These are phyloP conservation scores for Ceratobasidium sp. DNA, from an alignment of 1,284 basidiomycete genomes.

Conservation along the genomic window DNA sequence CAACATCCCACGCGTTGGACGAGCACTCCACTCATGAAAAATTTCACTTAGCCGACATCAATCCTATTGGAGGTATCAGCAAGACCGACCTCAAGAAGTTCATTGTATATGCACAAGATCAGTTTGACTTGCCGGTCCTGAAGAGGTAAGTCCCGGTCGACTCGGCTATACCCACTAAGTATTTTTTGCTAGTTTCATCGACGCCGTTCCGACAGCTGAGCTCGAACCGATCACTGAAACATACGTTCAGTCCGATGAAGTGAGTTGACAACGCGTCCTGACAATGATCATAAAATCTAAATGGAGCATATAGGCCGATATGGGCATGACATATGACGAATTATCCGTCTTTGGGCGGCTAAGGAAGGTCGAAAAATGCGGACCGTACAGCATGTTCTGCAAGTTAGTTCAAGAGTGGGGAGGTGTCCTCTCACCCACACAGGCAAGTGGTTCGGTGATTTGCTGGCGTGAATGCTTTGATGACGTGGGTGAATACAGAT, in stretches of 20 bases:
- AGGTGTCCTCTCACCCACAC: conserved; percentile 59
- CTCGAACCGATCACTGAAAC: conserved; percentile 93
- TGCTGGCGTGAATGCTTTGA: conserved; percentile 17
- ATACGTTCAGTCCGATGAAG: conserved; percentile 96
- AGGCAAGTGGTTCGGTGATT: conserved; percentile 58
- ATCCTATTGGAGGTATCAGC: conserved; percentile 97
- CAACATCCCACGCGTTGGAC: background rate
- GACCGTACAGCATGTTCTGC: conserved; percentile 95
- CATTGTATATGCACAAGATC: conserved; percentile 81
- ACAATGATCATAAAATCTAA: conserved; percentile 1
- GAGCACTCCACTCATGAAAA: conserved; percentile 9
- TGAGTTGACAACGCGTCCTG: conserved; percentile 46
- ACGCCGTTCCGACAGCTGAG: conserved; percentile 93
- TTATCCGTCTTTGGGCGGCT: conserved; percentile 92
- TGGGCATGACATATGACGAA: conserved; percentile 99
- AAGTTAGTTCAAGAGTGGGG: conserved; percentile 96
- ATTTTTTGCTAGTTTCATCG: conserved; percentile 73
- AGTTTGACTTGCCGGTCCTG: conserved; percentile 87
- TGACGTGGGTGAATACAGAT: conserved; percentile 57
- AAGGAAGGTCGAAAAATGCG: conserved; percentile 95
- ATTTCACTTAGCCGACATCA: conserved; percentile 80
- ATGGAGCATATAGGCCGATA: conserved; percentile 74
- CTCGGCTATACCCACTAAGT: conserved; percentile 9
- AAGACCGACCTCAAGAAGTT: conserved; percentile 98
- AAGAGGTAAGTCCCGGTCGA: conserved; percentile 60